A percentile compares a stretch with the other conserved stretches of the same genome.
Evolutionary conservation across 768 basidiomycete genomes (phyloP).

Genomic region (Cystoderma amianthinum): DNA sequence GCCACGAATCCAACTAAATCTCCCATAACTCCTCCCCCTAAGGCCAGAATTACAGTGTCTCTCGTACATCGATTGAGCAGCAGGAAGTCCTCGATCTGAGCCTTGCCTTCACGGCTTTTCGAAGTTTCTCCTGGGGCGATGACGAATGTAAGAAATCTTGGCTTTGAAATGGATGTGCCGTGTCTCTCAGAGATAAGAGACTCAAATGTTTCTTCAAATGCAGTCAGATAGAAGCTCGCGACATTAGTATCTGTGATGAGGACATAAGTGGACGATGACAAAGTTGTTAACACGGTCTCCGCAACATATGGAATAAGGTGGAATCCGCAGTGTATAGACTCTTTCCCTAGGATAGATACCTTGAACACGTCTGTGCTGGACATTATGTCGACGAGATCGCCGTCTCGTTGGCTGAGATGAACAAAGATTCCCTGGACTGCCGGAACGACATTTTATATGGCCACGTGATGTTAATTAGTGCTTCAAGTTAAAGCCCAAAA

Average conservation of each 20-base stretch:
- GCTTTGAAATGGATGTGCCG: conserved; percentile 19
- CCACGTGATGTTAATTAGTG: too few species aligned
- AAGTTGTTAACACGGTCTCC: conserved; percentile 57
- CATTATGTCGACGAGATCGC: too few species aligned
- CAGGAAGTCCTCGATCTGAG: conserved; percentile 89
- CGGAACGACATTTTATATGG: too few species aligned
- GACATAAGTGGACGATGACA: conserved; percentile 83
- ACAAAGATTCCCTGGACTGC: too few species aligned
- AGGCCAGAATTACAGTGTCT: conserved; percentile 87
- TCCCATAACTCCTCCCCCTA: conserved; percentile 97
- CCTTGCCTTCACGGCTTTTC: conserved; percentile 89
- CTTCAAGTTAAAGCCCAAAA: too few species aligned
- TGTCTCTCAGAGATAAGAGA: conserved; percentile 23
- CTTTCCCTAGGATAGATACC: conserved; percentile 78
- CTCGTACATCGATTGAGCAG: conserved; percentile 84
- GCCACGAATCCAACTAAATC: conserved; percentile 96
- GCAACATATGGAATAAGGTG: conserved; percentile 87
- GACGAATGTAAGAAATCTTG: conserved; percentile 71
- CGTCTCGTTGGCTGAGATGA: too few species aligned
- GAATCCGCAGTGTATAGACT: conserved; percentile 91
- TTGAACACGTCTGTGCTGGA: conserved; percentile 56
- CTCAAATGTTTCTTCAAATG: conserved; percentile 64
- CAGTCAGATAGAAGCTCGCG: conserved; percentile 67
- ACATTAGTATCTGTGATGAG: conserved; percentile 91
- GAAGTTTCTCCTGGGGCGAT: conserved; percentile 90